Evolutionary conservation across 352 stramenopile genomes (phyloP).

Genomic region (Lagenidium giganteum): DNA sequence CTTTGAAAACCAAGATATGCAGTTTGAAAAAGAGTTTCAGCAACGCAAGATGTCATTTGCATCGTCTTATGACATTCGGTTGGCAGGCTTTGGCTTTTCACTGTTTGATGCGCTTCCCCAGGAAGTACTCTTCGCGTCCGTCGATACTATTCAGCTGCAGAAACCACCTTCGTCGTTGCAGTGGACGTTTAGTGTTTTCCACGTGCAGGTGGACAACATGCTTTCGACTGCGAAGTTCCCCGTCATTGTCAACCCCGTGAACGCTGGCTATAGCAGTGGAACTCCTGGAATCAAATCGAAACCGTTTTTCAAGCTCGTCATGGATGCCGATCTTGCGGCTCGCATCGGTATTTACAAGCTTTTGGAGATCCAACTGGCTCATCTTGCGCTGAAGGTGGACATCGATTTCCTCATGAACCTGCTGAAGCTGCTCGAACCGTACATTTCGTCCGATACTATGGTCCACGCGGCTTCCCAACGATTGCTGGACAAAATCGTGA

Average conservation of each 20-base stretch:
- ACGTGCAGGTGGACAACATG: slow-evolving; percentile 77
- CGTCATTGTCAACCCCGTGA: slow-evolving; percentile 68
- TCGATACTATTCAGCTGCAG: slow-evolving; percentile 55
- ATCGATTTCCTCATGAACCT: slow-evolving; percentile 73
- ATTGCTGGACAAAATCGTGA: slow-evolving; percentile 43
- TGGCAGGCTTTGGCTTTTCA: slow-evolving; percentile 62
- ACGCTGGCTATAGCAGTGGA: slow-evolving; percentile 59
- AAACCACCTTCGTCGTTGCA: slow-evolving; percentile 50
- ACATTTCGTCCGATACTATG: slow-evolving; percentile 51
- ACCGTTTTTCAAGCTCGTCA: slow-evolving; percentile 52
- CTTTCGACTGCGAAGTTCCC: slow-evolving; percentile 62
- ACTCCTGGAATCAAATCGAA: slow-evolving; percentile 38
- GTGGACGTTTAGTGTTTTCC: slow-evolving; percentile 62
- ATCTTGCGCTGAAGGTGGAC: slow-evolving; percentile 63
- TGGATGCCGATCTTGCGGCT: slow-evolving; percentile 55
- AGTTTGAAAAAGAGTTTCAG: slow-evolving; percentile 49
- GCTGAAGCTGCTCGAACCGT: slow-evolving; percentile 62
- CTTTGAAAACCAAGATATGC: slow-evolving; percentile 39
- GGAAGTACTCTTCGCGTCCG: slow-evolving; percentile 66
- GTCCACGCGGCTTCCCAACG: slow-evolving; percentile 36
- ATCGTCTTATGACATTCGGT: slow-evolving; percentile 62
- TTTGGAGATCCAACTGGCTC: slow-evolving; percentile 45
- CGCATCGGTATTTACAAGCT: slow-evolving; percentile 67
- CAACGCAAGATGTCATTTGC: slow-evolving; percentile 59
- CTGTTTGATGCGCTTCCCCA: slow-evolving; percentile 60